Evolutionary conservation across 257 asterid species (phyloP).

Genomic region (Solanum chiquidenum): DNA sequence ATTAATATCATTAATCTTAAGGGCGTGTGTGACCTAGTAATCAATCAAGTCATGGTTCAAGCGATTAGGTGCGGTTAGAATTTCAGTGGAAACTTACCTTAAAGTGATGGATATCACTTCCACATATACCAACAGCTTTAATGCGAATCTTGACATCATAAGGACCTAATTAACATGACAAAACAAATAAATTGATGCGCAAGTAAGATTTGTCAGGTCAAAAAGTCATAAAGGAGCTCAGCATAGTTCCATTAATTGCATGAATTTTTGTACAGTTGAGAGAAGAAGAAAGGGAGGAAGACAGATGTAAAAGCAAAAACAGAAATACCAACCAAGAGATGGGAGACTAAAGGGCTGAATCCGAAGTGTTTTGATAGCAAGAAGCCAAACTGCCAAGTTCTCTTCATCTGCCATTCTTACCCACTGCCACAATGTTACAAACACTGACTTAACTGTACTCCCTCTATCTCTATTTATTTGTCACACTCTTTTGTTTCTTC

Average conservation of each 20-base stretch:
- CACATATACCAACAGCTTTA: constrained; percentile 94
- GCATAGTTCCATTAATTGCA: neutral
- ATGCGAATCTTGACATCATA: constrained; percentile 75
- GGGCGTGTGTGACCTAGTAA: neutral
- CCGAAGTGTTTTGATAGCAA: constrained; percentile 61
- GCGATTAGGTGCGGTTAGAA: neutral
- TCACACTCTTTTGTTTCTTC: no score
- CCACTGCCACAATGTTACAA: neutral
- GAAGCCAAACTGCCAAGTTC: constrained; percentile 96
- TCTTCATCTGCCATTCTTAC: neutral
- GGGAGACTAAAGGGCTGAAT: constrained; percentile 71
- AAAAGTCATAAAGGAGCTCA: neutral
- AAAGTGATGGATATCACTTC: constrained; percentile 92
- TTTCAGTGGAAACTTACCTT: constrained; percentile 34
- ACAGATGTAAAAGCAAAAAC: neutral
- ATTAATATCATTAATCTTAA: neutral
- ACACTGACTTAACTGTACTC: neutral
- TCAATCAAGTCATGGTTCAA: neutral
- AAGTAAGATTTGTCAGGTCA: neutral
- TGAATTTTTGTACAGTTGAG: neutral
- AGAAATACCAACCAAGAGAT: constrained; percentile 41
- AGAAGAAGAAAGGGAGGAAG: neutral
- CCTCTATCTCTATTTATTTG: no score
- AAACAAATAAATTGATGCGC: neutral
- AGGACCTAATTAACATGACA: constrained; percentile 36